Percentiles rank a stretch among this genome's conserved stretches.
phyloP scores from a whole-genome alignment of 768 basidiomycete genomes.

The Hericium rajendrae region DNA sequence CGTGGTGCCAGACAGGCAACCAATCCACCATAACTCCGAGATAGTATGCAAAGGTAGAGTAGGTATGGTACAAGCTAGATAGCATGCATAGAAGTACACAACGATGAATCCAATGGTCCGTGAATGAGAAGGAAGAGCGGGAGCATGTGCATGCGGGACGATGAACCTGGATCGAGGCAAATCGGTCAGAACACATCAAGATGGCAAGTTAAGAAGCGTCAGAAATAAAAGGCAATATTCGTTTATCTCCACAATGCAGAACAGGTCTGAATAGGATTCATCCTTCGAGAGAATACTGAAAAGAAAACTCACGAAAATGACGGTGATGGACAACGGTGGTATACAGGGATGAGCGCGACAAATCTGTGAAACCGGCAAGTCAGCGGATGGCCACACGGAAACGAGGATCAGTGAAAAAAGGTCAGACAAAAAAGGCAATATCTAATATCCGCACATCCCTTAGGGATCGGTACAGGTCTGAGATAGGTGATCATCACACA shows the following conservation, averaged over 20 bases:
- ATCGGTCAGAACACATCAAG: not conserved
- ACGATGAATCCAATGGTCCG: too few relatives aligned
- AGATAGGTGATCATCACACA: slow-evolving; percentile 47
- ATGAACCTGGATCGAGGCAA: not conserved
- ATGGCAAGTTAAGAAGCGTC: not conserved
- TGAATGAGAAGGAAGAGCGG: too few relatives aligned
- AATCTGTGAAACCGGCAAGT: slow-evolving; percentile 2
- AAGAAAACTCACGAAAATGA: slow-evolving; percentile 5
- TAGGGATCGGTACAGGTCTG: slow-evolving; percentile 70
- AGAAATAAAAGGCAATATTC: slow-evolving; percentile 42
- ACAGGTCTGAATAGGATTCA: slow-evolving; percentile 60
- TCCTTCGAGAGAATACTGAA: slow-evolving; percentile 23
- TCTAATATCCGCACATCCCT: slow-evolving; percentile 42
- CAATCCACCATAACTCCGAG: too few relatives aligned
- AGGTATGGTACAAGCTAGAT: too few relatives aligned
- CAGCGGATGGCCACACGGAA: slow-evolving; percentile 11
- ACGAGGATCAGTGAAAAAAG: slow-evolving; percentile 5
- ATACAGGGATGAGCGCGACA: not conserved
- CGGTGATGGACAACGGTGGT: not conserved
- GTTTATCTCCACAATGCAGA: slow-evolving; percentile 51
- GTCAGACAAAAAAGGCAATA: slow-evolving; percentile 56
- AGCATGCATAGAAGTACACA: too few relatives aligned
- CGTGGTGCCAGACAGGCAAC: too few relatives aligned
- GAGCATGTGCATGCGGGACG: too few relatives aligned
- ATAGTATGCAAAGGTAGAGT: too few relatives aligned